Percentiles rank a stretch among this genome's conserved stretches.
Evolutionary conservation across 768 basidiomycete species (phyloP).

Genomic region (Suillus fuscotomentosus): DNA sequence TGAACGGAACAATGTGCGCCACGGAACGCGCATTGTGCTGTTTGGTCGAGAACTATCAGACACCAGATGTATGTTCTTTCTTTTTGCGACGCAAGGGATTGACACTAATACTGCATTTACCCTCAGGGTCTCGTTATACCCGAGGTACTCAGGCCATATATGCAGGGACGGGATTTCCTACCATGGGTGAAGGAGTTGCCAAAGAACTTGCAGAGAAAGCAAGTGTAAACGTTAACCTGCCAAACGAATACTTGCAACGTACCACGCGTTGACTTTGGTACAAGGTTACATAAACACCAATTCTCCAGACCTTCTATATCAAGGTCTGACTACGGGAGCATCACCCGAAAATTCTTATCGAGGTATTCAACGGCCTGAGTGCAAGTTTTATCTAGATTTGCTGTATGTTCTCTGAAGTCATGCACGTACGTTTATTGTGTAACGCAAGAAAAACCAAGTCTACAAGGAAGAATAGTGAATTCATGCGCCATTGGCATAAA

Average conservation of each 20-base stretch:
- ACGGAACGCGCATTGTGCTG: constrained; percentile 97
- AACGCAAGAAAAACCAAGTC: neutral
- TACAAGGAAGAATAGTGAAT: neutral
- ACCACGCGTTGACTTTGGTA: too few relatives aligned
- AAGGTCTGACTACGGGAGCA: neutral
- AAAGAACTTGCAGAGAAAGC: constrained; percentile 76
- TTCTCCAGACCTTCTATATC: neutral
- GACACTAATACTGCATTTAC: constrained; percentile 1
- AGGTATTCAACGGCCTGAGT: neutral
- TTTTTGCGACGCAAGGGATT: constrained; percentile 1
- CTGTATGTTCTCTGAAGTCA: neutral
- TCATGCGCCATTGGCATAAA: neutral
- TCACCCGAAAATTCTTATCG: neutral
- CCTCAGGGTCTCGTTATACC: constrained; percentile 85
- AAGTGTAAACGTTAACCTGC: constrained; percentile 29
- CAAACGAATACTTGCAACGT: too few relatives aligned
- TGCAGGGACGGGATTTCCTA: constrained; percentile 92
- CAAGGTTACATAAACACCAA: too few relatives aligned
- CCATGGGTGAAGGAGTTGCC: constrained; percentile 83
- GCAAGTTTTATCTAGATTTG: neutral
- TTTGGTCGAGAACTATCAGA: constrained; percentile 98
- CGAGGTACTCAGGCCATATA: constrained; percentile 87
- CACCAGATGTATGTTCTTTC: constrained; percentile 68
- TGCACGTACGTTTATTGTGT: neutral
- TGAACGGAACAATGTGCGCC: constrained; percentile 97